A percentile compares a stretch with the other conserved stretches of the same genome.
Evolutionary conservation across 2,329 filamentous ascomycete genomes (phyloP).

Genomic region (Botrytis elliptica): DNA sequence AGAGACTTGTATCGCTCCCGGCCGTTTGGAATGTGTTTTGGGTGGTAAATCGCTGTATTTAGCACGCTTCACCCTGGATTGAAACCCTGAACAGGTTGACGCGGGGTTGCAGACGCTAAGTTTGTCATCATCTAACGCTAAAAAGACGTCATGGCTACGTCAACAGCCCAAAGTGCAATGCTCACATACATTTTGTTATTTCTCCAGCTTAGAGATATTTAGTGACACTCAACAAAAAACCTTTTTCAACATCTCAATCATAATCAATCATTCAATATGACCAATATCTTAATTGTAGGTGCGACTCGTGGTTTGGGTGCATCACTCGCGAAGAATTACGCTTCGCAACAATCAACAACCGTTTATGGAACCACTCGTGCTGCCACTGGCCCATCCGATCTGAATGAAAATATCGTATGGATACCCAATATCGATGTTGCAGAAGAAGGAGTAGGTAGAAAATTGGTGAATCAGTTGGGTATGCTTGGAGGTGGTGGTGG

Average conservation of each 20-base stretch:
- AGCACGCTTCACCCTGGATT: not conserved
- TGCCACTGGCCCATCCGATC: conserved; percentile 44
- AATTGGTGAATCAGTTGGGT: conserved; percentile 47
- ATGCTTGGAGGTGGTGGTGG: conserved; percentile 33
- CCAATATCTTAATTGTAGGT: conserved; percentile 58
- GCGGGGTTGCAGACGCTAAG: not conserved
- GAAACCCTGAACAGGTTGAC: not conserved
- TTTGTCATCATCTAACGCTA: not conserved
- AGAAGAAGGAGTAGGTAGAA: conserved; percentile 48
- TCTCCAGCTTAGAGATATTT: not conserved
- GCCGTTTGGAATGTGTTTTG: not conserved
- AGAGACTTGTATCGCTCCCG: no score
- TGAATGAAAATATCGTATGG: conserved; percentile 50
- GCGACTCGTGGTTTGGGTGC: conserved; percentile 68
- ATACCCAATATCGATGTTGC: conserved; percentile 58
- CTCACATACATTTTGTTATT: not conserved
- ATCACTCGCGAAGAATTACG: conserved; percentile 59
- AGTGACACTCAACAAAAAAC: not conserved
- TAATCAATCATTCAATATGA: not conserved
- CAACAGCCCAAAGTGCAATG: not conserved
- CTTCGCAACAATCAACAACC: conserved; percentile 45
- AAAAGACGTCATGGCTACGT: conserved; percentile 5
- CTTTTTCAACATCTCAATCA: not conserved
- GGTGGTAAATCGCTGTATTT: not conserved
- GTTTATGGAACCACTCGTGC: conserved; percentile 62